phyloP scores from a whole-genome alignment of 768 basidiomycete genomes.

The Mycena venus region DNA sequence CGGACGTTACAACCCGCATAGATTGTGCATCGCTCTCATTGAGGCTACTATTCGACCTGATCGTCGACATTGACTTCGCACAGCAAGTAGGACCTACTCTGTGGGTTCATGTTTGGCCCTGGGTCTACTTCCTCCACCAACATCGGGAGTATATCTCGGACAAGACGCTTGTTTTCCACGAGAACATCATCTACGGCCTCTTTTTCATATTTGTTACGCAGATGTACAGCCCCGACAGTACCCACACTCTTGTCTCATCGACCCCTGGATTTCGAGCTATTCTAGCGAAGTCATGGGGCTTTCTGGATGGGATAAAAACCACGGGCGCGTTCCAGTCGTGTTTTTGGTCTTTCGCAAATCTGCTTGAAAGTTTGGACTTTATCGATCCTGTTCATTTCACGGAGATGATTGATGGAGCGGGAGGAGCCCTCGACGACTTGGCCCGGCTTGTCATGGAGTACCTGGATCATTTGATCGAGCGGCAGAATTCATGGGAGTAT shows the following conservation, averaged over 20 bases:
- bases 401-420: not conserved
- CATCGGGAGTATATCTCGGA: not conserved
- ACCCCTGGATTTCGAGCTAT: not conserved
- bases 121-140: not conserved
- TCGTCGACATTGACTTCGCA: not conserved
- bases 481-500: not conserved
- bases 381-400: not conserved
- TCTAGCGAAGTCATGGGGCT: not conserved
- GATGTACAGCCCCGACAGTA: not conserved
- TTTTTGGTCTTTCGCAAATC: not conserved
- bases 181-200: not conserved
- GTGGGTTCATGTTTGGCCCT: not conserved
- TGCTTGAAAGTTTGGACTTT: not conserved
- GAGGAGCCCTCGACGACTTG: not conserved
- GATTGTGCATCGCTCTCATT: not conserved
- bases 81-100: not conserved
- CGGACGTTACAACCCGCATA: not conserved
- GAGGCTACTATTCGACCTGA: not conserved
- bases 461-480: not conserved
- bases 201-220: not conserved
- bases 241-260: not conserved
- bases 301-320: not conserved
- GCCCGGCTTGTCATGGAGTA: not conserved
- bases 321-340: not conserved
- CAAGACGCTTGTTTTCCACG: not conserved